Evolutionary conservation across 306 rosid species (phyloP).

Genomic region (Glycyrrhiza uralensis): DNA sequence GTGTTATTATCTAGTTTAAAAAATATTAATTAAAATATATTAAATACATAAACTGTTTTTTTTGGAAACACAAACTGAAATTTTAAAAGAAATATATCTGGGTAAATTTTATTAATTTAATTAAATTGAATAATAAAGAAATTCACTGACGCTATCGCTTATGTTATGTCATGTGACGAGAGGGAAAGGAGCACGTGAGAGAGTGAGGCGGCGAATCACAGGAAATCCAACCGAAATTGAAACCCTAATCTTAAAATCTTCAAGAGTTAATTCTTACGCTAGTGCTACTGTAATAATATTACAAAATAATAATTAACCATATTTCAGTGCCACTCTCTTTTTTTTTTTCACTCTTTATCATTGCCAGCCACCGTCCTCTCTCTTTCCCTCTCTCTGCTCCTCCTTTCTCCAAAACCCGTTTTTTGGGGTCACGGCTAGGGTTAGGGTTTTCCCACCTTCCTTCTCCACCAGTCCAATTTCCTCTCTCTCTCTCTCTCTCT

Average conservation of each 20-base stretch:
- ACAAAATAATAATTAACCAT: not conserved
- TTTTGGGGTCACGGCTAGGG: slow-evolving; percentile 28
- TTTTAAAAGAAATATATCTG: no score
- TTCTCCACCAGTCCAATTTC: not conserved
- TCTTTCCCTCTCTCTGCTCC: not conserved
- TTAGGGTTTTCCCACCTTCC: slow-evolving; percentile 24
- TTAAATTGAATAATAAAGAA: no score
- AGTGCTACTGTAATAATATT: not conserved
- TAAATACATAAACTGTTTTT: no score
- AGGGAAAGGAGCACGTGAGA: not conserved
- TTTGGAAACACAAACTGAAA: no score
- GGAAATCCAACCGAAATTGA: not conserved
- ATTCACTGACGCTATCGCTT: not conserved
- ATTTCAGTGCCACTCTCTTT: not conserved
- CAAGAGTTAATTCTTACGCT: not conserved
- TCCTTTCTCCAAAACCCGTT: slow-evolving; percentile 38
- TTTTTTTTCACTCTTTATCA: not conserved
- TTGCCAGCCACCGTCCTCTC: slow-evolving; percentile 7
- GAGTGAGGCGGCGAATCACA: not conserved
- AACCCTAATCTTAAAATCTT: not conserved
- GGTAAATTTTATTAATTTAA: no score
- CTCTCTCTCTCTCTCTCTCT: not conserved
- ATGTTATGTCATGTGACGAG: not conserved
- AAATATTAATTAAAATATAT: no score
- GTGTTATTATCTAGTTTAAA: no score